phyloP scores from a whole-genome alignment of 116 monocot genomes.

The Iris pallida region DNA sequence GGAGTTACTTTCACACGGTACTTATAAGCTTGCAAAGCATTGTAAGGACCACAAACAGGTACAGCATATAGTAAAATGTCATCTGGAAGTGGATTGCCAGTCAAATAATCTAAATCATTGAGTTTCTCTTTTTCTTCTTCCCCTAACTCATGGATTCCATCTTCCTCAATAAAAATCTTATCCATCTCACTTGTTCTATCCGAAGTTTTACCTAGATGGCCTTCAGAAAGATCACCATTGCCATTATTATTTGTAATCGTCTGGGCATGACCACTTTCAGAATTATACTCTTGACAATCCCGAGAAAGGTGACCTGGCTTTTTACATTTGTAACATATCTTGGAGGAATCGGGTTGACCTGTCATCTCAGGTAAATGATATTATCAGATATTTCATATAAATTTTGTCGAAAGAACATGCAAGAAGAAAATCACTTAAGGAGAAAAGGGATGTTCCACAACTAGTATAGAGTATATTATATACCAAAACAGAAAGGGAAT shows the following conservation, averaged over 20 bases:
- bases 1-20: slow-evolving; percentile 97
- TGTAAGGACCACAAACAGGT: slow-evolving; percentile 96
- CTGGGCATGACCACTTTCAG: slow-evolving; percentile 18
- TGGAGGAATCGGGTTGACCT: slow-evolving; percentile 50
- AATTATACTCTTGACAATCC: slow-evolving; percentile 67
- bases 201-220: slow-evolving; percentile 9
- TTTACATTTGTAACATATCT: slow-evolving; percentile 98
- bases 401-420: neutral
- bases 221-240: slow-evolving; percentile 16
- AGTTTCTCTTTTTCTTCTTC: slow-evolving; percentile 82
- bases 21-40: slow-evolving; percentile 88
- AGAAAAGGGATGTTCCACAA: slow-evolving; percentile 1
- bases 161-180: slow-evolving; percentile 62
- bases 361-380: slow-evolving; percentile 8
- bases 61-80: slow-evolving; percentile 91
- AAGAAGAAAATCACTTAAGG: neutral
- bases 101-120: slow-evolving; percentile 87
- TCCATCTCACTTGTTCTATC: slow-evolving; percentile 32
- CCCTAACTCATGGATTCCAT: slow-evolving; percentile 64
- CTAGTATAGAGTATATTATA: neutral
- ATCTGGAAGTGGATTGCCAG: slow-evolving; percentile 77
- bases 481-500: neutral
- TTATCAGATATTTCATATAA: slow-evolving; percentile 3
- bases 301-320: slow-evolving; percentile 83
- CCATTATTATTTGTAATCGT: slow-evolving; percentile 7